Conservation (phyloP, 768 basidiomycete genomes). For the Tulasnella sp. region DNA sequence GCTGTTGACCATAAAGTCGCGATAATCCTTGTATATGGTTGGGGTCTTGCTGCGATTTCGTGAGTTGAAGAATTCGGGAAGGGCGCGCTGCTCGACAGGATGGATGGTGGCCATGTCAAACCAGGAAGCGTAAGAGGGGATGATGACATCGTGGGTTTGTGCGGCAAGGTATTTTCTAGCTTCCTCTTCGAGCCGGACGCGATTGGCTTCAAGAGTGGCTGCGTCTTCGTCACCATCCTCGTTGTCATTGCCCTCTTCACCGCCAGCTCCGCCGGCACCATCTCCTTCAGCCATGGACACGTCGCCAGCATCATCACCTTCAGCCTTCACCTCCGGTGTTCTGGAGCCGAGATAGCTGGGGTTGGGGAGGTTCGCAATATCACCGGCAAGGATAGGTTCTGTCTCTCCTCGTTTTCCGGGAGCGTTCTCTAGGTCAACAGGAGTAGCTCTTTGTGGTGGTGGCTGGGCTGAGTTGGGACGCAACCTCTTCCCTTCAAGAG, state of each 20-base stretch:
- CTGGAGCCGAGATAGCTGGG: constrained; percentile 21
- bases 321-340: constrained; percentile 26
- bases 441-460: constrained; percentile 23
- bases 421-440: constrained; percentile 67
- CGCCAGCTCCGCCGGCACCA: constrained; percentile 42
- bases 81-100: constrained; percentile 76
- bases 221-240: constrained; percentile 71
- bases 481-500: too few relatives aligned
- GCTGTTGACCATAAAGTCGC: constrained; percentile 99
- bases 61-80: constrained; percentile 98
- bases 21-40: constrained; percentile 95
- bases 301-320: constrained; percentile 37
- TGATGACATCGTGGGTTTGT: constrained; percentile 93
- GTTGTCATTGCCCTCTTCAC: constrained; percentile 64
- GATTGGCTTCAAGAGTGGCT: constrained; percentile 68
- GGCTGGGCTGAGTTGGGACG: too few relatives aligned
- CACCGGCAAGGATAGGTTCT: constrained; percentile 66
- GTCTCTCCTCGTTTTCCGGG: constrained; percentile 80
- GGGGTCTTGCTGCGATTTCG: constrained; percentile 93
- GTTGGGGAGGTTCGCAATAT: constrained; percentile 58
- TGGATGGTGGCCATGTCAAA: constrained; percentile 93
- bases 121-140: constrained; percentile 96
- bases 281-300: constrained; percentile 12
- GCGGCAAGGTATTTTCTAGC: constrained; percentile 90
- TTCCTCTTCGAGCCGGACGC: constrained; percentile 68